Evolutionary conservation across 495 filamentous ascomycete genomes (phyloP).

Genomic region (Penicillium salamii): DNA sequence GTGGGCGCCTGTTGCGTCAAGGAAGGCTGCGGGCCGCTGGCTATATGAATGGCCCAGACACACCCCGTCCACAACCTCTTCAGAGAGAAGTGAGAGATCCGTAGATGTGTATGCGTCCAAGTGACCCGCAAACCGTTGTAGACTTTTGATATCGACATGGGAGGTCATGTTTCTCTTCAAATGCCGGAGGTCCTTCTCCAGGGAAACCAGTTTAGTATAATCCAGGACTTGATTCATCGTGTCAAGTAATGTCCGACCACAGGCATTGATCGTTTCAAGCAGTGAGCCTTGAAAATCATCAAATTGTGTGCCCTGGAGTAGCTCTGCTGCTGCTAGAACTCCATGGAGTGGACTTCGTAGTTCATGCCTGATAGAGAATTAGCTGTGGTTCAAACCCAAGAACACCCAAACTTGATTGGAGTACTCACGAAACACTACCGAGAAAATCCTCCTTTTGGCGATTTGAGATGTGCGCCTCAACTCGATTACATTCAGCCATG

Average conservation of each 20-base stretch:
- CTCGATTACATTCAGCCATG: conserved; percentile 64
- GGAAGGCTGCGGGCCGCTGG: conserved; percentile 20
- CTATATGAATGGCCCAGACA: conserved; percentile 46
- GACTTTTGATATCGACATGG: conserved; percentile 16
- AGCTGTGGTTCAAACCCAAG: too few relatives aligned
- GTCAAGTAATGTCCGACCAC: conserved; percentile 70
- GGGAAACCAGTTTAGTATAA: conserved; percentile 62
- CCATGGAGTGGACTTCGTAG: conserved; percentile 73
- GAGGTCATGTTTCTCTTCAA: conserved; percentile 21
- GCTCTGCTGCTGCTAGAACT: conserved; percentile 67
- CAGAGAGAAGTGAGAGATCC: conserved; percentile 34
- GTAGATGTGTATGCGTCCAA: conserved; percentile 38
- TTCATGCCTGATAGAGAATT: conserved; percentile 55
- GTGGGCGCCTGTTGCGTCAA: conserved; percentile 12
- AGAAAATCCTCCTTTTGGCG: conserved; percentile 70
- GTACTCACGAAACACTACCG: conserved; percentile 58
- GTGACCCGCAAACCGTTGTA: conserved; percentile 27
- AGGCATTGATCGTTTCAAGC: conserved; percentile 69
- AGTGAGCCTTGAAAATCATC: conserved; percentile 56
- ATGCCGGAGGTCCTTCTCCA: conserved; percentile 39
- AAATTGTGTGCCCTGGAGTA: conserved; percentile 43
- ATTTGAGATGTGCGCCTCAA: conserved; percentile 54
- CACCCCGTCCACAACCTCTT: conserved; percentile 49
- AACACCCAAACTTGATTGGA: conserved; percentile 20
- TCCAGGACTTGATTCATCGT: conserved; percentile 73